Conservation (phyloP, 2,329 filamentous ascomycete genomes). For the Seiridium unicorne region DNA sequence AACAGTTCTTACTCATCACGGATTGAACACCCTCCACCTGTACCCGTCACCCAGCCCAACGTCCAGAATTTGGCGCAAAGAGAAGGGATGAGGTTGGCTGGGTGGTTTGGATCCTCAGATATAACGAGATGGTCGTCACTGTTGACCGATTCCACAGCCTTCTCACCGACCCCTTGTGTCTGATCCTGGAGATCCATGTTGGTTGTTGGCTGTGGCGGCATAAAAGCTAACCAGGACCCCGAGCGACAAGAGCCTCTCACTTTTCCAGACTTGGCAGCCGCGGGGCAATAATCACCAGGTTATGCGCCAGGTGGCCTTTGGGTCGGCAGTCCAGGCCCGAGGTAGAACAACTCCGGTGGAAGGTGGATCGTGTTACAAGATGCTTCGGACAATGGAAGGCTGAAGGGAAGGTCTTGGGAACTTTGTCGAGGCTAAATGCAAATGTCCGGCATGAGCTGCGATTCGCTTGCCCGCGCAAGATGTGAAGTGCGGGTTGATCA, state of each 20-base stretch:
- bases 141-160: neutral
- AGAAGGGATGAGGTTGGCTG: slow-evolving; percentile 90
- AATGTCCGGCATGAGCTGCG: neutral
- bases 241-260: neutral
- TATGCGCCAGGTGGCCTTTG: slow-evolving; percentile 5
- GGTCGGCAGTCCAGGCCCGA: neutral
- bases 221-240: neutral
- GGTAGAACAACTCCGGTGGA: neutral
- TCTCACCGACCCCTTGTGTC: neutral
- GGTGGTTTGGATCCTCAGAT: slow-evolving; percentile 75
- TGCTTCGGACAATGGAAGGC: neutral
- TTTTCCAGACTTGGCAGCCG: slow-evolving; percentile 1
- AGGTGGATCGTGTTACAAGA: neutral
- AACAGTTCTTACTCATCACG: slow-evolving; percentile 52
- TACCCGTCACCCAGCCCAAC: slow-evolving; percentile 90
- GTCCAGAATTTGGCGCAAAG: slow-evolving; percentile 96
- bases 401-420: neutral
- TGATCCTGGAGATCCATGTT: neutral
- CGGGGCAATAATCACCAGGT: neutral
- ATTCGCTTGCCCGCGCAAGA: neutral
- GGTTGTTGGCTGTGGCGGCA: neutral
- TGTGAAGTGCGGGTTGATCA: neutral
- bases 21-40: slow-evolving; percentile 79
- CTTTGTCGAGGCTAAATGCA: slow-evolving; percentile 6
- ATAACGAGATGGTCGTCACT: slow-evolving; percentile 56